phyloP scores from a whole-genome alignment of 108 stramenopile species.

The Cyclotella baltica region DNA sequence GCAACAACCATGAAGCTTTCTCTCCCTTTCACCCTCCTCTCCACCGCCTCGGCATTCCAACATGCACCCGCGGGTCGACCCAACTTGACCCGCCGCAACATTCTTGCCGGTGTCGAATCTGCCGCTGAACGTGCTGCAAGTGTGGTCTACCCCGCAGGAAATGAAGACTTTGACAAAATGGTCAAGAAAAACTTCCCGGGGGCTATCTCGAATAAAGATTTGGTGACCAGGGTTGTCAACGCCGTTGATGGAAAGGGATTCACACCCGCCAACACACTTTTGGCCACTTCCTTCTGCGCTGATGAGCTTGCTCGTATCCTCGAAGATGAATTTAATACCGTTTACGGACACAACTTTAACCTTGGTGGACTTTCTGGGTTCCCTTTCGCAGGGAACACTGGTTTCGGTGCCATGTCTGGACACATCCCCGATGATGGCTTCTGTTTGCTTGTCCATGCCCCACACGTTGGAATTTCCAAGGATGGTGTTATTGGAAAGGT shows the following conservation, averaged over 20 bases:
- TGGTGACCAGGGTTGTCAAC: not conserved
- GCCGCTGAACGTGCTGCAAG: not conserved
- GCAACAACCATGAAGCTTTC: not conserved
- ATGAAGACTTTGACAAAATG: not conserved
- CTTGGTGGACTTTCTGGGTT: slow-evolving; percentile 8
- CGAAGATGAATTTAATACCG: slow-evolving; percentile 3
- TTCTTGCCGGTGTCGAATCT: not conserved
- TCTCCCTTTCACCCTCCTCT: not conserved
- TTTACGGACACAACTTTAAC: slow-evolving; percentile 16
- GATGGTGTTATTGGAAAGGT: slow-evolving; percentile 12
- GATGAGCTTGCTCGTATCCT: slow-evolving; percentile 13
- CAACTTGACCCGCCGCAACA: slow-evolving; percentile 3
- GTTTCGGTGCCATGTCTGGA: slow-evolving; percentile 13
- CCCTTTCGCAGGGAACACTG: slow-evolving; percentile 16
- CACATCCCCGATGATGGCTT: slow-evolving; percentile 14
- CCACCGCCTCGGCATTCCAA: slow-evolving; percentile 1
- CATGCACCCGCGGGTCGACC: not conserved
- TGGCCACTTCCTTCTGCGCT: slow-evolving; percentile 9
- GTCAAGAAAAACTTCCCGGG: slow-evolving; percentile 8
- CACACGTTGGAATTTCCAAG: slow-evolving; percentile 12
- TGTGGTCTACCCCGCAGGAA: not conserved
- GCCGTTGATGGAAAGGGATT: slow-evolving; percentile 7
- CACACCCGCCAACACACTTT: slow-evolving; percentile 11
- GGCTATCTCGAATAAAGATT: slow-evolving; percentile 7
- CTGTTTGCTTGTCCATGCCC: slow-evolving; percentile 7